Evolutionary conservation across 78 protist genomes (phyloP).

Genomic region (Corallochytrium limacisporum): DNA sequence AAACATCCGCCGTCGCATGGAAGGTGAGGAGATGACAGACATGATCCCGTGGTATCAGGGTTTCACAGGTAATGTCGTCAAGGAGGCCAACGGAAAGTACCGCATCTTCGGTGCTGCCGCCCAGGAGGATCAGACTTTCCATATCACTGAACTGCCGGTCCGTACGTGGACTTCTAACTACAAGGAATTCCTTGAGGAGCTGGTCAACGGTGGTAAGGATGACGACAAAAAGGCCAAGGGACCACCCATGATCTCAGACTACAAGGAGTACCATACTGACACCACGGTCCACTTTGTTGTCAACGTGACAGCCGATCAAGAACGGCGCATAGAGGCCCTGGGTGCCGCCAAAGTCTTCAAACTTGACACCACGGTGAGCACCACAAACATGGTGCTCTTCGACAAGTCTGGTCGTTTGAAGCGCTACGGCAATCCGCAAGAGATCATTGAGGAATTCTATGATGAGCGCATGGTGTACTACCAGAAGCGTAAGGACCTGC

Average conservation of each 20-base stretch:
- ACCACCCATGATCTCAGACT: constrained; percentile 34
- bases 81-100: neutral
- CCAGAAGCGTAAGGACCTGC: constrained; percentile 48
- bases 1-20: constrained; percentile 29
- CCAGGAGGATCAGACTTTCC: constrained; percentile 14
- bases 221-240: constrained; percentile 2
- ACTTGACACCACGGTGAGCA: constrained; percentile 27
- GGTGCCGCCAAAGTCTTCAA: constrained; percentile 47
- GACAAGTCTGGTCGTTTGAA: constrained; percentile 59
- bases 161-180: constrained; percentile 58
- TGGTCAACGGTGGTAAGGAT: neutral
- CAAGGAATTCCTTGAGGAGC: constrained; percentile 45
- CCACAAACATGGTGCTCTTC: constrained; percentile 71
- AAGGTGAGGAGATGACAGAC: constrained; percentile 24
- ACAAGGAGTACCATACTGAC: constrained; percentile 76
- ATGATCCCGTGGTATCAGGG: constrained; percentile 90
- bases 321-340: constrained; percentile 19
- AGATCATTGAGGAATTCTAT: constrained; percentile 68
- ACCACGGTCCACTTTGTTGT: constrained; percentile 42
- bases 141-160: constrained; percentile 54
- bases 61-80: constrained; percentile 49
- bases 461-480: constrained; percentile 51
- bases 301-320: constrained; percentile 7
- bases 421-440: constrained; percentile 44
- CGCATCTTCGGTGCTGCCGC: neutral